Base-by-base conservation (phyloP, 2,329 filamentous ascomycete species). In the Sodiomyces alkalinus region DNA sequence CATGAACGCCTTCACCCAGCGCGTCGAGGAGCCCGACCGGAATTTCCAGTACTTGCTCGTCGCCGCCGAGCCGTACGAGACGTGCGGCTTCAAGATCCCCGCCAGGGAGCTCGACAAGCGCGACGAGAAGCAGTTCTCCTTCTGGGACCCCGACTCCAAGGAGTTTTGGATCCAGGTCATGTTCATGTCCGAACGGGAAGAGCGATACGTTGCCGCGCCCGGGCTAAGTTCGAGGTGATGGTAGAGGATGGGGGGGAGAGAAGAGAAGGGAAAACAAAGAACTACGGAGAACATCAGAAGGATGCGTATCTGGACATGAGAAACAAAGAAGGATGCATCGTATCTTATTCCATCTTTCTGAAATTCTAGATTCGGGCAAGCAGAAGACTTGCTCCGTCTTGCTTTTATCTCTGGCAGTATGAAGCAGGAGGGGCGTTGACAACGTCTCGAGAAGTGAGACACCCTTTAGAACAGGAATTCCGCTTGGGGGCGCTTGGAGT, bases 141-240 rank as follows among this genome's bases (percentile, higher is more conserved):
- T 86, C 75, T 98, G 86, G 64, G 90, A 98, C 55, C 76, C 79
- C 35, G 90, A 98, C 52, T 74, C 78, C 38, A 93, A 92, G 64
- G 87, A 96, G 60, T 98, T 92, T 49, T 96, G 85, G 82, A 71
- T 94, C 22, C 90, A 96, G 62, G 69, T 98, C 39, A 80, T 96
- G 64, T 98, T 96, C 59, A 90, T 94, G 70, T 96, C 90, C 21
- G 90, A 98, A 63, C 74, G 90, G 38, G 90, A 96, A 57, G 87
- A 94, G 65, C 67, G 85, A 35, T 96, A 75, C 39, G 73, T 71
- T 27, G 69, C 70, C 12, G 72, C 73, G 30, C 72, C 72, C 1
- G 72, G 72, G 9, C 45, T 76, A 41, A 63, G 62, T 16, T 58
- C 58, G 3, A 48, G 62, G 44, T 49, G 55, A 41, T 67, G 45